Evolutionary conservation across 768 basidiomycete species (phyloP).

Genomic region (Suillus luteus): DNA sequence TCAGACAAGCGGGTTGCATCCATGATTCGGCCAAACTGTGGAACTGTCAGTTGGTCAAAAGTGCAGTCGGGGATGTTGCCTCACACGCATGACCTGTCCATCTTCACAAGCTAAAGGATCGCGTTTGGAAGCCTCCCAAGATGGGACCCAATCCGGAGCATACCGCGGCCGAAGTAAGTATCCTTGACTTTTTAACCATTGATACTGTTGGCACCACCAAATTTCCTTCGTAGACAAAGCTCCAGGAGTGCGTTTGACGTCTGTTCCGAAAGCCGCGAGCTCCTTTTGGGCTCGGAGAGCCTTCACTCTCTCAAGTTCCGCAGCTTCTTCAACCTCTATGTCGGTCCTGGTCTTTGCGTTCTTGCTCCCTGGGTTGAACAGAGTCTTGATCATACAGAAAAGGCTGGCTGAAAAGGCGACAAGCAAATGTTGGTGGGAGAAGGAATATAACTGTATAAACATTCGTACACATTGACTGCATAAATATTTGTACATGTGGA

Average conservation of each 20-base stretch:
- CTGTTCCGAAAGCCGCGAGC: background rate
- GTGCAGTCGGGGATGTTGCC: background rate
- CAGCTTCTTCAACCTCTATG: background rate
- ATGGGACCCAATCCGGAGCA: background rate
- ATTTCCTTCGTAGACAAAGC: background rate
- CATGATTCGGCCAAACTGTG: slow-evolving; percentile 18
- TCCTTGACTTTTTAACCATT: background rate
- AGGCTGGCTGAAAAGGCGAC: no score
- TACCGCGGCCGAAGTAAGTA: background rate
- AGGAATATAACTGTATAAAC: no score
- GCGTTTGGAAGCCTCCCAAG: background rate
- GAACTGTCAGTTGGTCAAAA: background rate
- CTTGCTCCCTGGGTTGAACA: no score
- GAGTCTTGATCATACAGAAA: no score
- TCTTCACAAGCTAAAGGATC: slow-evolving; percentile 15
- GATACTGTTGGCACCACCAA: background rate
- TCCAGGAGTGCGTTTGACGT: background rate
- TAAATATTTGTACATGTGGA: no score
- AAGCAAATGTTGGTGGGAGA: no score
- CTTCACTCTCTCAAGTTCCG: background rate
- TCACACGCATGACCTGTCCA: background rate
- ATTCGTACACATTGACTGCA: no score
- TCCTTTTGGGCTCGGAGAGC: background rate
- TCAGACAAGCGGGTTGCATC: slow-evolving; percentile 35
- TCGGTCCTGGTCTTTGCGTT: background rate